These are phyloP conservation scores for Phytophthora boehmeriae DNA, from an alignment of 352 stramenopile species.

Conservation along the genomic window DNA sequence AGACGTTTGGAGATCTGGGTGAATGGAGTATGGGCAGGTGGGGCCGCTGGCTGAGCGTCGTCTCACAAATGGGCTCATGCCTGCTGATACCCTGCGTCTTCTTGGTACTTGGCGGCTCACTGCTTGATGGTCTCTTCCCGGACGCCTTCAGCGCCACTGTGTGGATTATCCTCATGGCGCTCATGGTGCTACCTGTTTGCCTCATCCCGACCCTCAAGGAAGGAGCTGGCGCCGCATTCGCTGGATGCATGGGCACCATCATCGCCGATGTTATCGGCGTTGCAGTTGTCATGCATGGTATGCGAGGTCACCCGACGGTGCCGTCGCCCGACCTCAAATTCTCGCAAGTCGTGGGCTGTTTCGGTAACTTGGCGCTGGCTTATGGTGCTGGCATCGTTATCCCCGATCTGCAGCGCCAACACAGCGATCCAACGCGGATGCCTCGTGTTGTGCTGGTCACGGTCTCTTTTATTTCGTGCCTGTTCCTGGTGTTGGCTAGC, in stretches of 20 bases:
- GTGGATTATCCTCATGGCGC: conserved; percentile 37
- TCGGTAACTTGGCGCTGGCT: conserved; percentile 30
- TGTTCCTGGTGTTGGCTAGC: conserved; percentile 43
- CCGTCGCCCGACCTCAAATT: conserved; percentile 24
- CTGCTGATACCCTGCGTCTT: conserved; percentile 19
- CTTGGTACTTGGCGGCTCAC: conserved; percentile 25
- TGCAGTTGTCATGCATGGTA: conserved; percentile 20
- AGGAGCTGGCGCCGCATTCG: conserved; percentile 24
- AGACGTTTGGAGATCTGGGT: conserved; percentile 42
- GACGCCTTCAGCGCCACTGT: conserved; percentile 13
- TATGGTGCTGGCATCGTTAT: conserved; percentile 43
- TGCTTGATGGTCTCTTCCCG: conserved; percentile 26
- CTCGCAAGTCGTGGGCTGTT: conserved; percentile 24
- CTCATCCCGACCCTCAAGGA: conserved; percentile 33
- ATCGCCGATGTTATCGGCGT: conserved; percentile 17
- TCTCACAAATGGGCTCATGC: conserved; percentile 17
- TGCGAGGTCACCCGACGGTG: conserved; percentile 23
- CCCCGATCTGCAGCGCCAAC: conserved; percentile 41
- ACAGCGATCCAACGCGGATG: conserved; percentile 52
- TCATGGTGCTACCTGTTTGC: conserved; percentile 27
- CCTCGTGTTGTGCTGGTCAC: conserved; percentile 48
- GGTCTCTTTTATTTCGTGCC: conserved; percentile 39
- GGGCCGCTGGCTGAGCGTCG: conserved; percentile 19
- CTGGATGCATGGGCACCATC: conserved; percentile 27
- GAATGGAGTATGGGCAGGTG: conserved; percentile 14